Evolutionary conservation across 2,329 filamentous ascomycete genomes (phyloP), one percentile per base, ranked within the genome.

Genomic region (Beauveria pseudobassiana): DNA sequence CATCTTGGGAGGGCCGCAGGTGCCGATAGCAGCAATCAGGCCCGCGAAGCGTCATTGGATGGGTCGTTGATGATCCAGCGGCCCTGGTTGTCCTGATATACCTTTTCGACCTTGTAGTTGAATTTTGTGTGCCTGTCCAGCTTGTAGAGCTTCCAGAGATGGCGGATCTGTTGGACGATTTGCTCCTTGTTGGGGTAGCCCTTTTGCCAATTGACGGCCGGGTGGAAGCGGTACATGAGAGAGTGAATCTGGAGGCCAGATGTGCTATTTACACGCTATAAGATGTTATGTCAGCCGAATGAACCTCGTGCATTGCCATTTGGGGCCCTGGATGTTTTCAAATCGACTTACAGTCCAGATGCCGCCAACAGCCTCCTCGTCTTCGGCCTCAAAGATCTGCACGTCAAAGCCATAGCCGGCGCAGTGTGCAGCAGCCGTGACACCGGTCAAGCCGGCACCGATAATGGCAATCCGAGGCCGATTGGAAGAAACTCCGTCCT

Each of bases 171-270:
- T 26, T 81, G 80, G 49, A 93, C 79, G 63, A 96, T 95, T 72
- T 93, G 85, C 65, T 87, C 77, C 55, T 89, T 86, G 64, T 87
- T 82, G 0, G 91, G 91, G 69, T 96, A 96, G n/a, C 89, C 89
- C 34, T 80, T 77, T 40, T 83, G 78, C 86, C 89, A 96, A 64
- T 83, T 80, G 1, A 96, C 84, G 0, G 88, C 89, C 0, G 91
- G 91, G 66, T 93, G 89, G 71, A 96, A 96, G 24, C 91, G 84
- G 73, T 93, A 96, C 90, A 95, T 95, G 62, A 93, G 73, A 22
- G 87, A 90, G 72, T 96, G 90, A 24, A 96, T 93, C 69, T 95
- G 90, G 0, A 96, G 81, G 18, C 89, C 85, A 0, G 89, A 93
- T 0, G 89, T 93, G 57, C 89, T 89, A 76, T 95, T 93, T 46